Evolutionary conservation across 2,329 filamentous ascomycete species (phyloP), one percentile per base, ranked within the genome.

Genomic region (Thermoascus crustaceus): DNA sequence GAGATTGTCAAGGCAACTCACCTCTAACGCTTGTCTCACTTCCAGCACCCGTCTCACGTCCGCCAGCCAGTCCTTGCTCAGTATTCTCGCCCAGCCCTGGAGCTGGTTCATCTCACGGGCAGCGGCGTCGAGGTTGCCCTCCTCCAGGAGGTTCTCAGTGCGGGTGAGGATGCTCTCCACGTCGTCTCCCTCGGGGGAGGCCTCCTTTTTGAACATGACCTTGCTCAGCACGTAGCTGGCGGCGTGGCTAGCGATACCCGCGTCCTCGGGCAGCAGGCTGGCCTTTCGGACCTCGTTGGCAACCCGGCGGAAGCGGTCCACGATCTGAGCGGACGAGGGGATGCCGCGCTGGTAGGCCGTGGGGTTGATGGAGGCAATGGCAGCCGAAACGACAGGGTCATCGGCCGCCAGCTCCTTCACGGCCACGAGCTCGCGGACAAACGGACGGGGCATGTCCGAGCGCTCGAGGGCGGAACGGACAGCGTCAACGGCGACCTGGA

Each of bases 291-390:
- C 91, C 67, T 98, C 91, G 38, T 71, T 69, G 2, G 91, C 85
- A 10, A 98, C 91, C 33, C 87, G 83, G 27, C 91, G 81, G 80
- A 98, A 98, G 44, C 91, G 82, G 64, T 98, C 91, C 48, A 96
- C 84, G 21, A 98, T 77, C 61, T 93, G 85, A 14, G 87, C 73
- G 0, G 84, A 71, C 9, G 83, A 86, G 16, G 87, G 79, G 39
- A 98, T 80, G 40, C 91, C 91, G 37, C 82, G 82, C 66, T 96
- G 91, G 69, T 98, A 98, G 13, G 91, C 86, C 7, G 76, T 70
- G 3, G 91, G 91, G 69, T 93, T 93, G 63, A 98, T 94, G 19
- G 87, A 94, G n/a, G 85, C 83, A 52, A 98, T 94, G 40, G 91
- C 91, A 3, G 89, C 89, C 49, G 86, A 81, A 41, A 98, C 86